phyloP scores from a whole-genome alignment of 2,329 filamentous ascomycete genomes.

The Diaporthe humulicola region DNA sequence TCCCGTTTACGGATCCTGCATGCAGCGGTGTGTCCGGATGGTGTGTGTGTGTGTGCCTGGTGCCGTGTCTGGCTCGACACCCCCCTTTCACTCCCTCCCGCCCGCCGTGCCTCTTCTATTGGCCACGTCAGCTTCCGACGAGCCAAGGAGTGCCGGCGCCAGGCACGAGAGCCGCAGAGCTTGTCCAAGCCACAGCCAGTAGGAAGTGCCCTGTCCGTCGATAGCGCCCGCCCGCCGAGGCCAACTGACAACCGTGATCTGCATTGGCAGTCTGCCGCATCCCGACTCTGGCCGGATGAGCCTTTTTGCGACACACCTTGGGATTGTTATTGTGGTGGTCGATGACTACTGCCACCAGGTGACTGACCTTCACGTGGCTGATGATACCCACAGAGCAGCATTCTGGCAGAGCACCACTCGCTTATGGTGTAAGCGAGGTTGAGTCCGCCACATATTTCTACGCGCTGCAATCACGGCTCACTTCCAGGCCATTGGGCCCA shows the following conservation, averaged over 20 bases:
- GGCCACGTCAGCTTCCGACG: conserved; percentile 26
- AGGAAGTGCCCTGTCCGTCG: neutral
- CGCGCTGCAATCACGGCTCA: neutral
- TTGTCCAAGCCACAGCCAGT: conserved; percentile 16
- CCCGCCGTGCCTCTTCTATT: neutral
- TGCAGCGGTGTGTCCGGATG: conserved; percentile 25
- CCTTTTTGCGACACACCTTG: neutral
- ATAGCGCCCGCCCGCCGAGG: neutral
- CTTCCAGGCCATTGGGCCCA: neutral
- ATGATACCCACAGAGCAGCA: neutral
- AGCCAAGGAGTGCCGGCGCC: neutral
- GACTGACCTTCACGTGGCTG: neutral
- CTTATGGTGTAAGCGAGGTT: neutral
- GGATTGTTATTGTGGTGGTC: neutral
- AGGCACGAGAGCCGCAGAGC: conserved; percentile 19
- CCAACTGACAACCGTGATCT: neutral
- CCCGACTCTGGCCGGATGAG: neutral
- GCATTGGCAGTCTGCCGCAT: conserved; percentile 3
- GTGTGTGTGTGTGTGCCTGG: neutral
- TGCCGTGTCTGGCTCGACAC: conserved; percentile 17
- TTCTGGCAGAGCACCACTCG: neutral
- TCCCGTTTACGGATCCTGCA: conserved; percentile 11
- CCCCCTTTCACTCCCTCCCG: neutral
- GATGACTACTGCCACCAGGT: neutral
- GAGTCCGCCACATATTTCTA: neutral